Evolutionary conservation across 306 rosid species (phyloP).

Genomic region (Rosa rugosa): DNA sequence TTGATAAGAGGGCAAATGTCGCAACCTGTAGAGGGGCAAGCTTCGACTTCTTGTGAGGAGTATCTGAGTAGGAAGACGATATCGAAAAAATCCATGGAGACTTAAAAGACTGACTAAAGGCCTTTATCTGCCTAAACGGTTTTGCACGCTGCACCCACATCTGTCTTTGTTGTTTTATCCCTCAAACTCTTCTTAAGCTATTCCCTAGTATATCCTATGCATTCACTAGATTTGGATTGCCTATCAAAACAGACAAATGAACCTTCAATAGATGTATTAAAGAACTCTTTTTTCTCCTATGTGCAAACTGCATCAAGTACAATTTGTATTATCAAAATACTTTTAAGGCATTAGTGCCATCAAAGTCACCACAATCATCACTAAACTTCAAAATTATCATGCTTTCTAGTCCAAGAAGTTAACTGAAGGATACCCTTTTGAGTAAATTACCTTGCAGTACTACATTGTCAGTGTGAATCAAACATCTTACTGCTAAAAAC

Average conservation of each 20-base stretch:
- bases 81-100: constrained; percentile 46
- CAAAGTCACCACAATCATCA: neutral
- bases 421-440: too few relatives aligned
- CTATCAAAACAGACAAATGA: neutral
- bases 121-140: constrained; percentile 36
- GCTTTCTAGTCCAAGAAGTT: neutral
- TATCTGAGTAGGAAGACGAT: constrained; percentile 44
- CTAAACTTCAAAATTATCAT: neutral
- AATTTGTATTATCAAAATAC: neutral
- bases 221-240: neutral
- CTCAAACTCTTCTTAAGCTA: constrained; percentile 24
- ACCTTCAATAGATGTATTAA: neutral
- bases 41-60: constrained; percentile 57
- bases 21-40: constrained; percentile 88
- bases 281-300: neutral
- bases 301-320: neutral
- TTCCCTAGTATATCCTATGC: neutral
- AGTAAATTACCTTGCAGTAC: neutral
- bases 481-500: neutral
- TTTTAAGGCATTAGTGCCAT: neutral
- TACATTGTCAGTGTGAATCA: neutral
- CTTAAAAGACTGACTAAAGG: constrained; percentile 36
- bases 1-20: neutral
- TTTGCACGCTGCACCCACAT: constrained; percentile 54
- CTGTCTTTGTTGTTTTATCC: constrained; percentile 20